These are phyloP conservation scores for Colletotrichum sp. DNA, from an alignment of 2,329 filamentous ascomycete species.

Conservation along the genomic window DNA sequence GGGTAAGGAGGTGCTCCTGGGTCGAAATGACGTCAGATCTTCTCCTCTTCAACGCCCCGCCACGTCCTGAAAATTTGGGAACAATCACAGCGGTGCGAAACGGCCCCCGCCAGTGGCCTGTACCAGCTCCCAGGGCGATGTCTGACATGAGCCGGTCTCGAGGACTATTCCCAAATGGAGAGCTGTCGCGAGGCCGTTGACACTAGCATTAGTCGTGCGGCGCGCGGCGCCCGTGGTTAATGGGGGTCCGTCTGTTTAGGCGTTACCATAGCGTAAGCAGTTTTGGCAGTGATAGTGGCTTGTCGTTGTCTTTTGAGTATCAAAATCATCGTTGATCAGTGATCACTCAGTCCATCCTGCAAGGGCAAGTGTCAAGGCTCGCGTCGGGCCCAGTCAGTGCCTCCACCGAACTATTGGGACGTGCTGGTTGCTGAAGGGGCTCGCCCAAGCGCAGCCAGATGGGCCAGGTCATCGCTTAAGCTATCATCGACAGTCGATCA, in stretches of 20 bases:
- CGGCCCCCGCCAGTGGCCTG: not conserved
- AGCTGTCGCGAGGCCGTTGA: not conserved
- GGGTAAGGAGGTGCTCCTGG: constrained; percentile 10
- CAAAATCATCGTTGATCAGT: not conserved
- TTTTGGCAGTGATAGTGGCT: not conserved
- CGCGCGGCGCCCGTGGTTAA: not conserved
- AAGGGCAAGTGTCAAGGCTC: constrained; percentile 5
- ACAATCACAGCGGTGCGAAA: not conserved
- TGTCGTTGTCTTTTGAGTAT: not conserved
- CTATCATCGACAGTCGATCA: constrained; percentile 7
- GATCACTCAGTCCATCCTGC: not conserved
- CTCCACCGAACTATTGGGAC: constrained; percentile 20
- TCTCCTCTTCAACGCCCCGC: not conserved
- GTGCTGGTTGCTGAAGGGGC: not conserved
- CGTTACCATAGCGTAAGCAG: not conserved
- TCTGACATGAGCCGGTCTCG: constrained; percentile 12
- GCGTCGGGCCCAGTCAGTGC: not conserved
- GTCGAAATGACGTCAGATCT: constrained; percentile 10
- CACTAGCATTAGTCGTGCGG: not conserved
- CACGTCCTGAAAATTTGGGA: constrained; percentile 1
- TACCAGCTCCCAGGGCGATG: not conserved
- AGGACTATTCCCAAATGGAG: not conserved
- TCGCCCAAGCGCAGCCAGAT: not conserved
- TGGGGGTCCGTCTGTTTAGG: not conserved
- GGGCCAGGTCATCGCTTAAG: not conserved